These are phyloP conservation scores for Tinospora cordifolia DNA, from an alignment of 164 flowering plant species.

Conservation along the genomic window DNA sequence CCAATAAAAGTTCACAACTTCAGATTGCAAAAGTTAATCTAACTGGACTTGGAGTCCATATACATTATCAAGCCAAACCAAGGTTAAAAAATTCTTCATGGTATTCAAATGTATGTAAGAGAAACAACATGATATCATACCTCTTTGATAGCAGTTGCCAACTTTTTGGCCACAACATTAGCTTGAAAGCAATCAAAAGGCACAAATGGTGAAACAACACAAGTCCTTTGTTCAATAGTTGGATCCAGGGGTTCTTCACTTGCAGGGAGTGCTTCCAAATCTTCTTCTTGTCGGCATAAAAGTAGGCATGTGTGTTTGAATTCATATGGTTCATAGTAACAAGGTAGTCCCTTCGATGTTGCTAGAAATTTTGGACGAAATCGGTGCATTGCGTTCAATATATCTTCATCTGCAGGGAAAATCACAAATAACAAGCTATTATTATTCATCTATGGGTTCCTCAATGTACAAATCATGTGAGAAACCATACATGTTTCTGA, in stretches of 20 bases:
- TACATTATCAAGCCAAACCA: neutral
- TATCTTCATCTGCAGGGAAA: constrained; percentile 65
- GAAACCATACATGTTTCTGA: constrained; percentile 62
- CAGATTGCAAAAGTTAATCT: neutral
- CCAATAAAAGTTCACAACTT: neutral
- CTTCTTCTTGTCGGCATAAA: constrained; percentile 22
- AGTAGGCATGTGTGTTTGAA: constrained; percentile 64
- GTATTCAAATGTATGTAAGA: neutral
- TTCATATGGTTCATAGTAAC: constrained; percentile 60
- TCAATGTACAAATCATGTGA: neutral
- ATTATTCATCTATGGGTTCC: neutral
- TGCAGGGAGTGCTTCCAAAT: constrained; percentile 18
- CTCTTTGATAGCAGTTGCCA: constrained; percentile 59
- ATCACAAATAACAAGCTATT: constrained; percentile 3
- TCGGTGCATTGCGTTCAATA: constrained; percentile 57
- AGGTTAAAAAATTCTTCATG: neutral
- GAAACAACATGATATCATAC: constrained; percentile 23
- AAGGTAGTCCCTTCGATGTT: constrained; percentile 39
- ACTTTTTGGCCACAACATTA: constrained; percentile 34
- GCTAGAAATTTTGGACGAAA: constrained; percentile 65
- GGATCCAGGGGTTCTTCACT: constrained; percentile 30
- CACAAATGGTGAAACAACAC: constrained; percentile 65
- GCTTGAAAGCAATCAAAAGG: constrained; percentile 36
- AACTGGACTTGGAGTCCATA: neutral
- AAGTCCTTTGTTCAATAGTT: constrained; percentile 32